These are phyloP conservation scores for Sodiomyces alkalinus DNA, from an alignment of 2,329 filamentous ascomycete species.

Conservation along the genomic window DNA sequence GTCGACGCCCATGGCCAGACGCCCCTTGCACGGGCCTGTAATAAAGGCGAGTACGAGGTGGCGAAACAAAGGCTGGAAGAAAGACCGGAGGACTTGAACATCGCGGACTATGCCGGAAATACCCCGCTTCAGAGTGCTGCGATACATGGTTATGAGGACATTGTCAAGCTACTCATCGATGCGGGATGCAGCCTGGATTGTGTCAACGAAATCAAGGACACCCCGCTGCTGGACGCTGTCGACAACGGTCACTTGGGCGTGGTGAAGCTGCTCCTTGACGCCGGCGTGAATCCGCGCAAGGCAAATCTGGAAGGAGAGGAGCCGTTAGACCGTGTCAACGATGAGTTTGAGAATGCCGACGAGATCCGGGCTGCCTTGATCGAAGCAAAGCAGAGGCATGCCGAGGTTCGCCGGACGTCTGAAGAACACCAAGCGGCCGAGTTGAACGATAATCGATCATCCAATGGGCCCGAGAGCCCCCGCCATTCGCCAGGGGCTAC, in stretches of 20 bases:
- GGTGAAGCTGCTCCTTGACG: conserved; percentile 66
- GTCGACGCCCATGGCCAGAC: conserved; percentile 89
- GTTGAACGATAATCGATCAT: too few relatives aligned
- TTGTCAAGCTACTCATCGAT: conserved; percentile 75
- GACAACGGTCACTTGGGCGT: conserved; percentile 89
- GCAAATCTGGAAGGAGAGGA: conserved; percentile 88
- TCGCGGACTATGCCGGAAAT: conserved; percentile 89
- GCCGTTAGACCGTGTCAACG: conserved; percentile 68
- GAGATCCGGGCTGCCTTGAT: conserved; percentile 60
- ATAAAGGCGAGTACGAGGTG: conserved; percentile 65
- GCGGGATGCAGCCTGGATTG: conserved; percentile 75
- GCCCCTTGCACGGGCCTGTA: conserved; percentile 75
- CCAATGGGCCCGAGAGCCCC: conserved; percentile 42
- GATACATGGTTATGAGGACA: conserved; percentile 70
- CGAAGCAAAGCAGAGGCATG: conserved; percentile 40
- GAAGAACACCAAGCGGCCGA: conserved; percentile 38
- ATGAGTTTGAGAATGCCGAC: conserved; percentile 60
- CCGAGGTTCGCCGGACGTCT: conserved; percentile 34
- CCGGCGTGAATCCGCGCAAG: conserved; percentile 82
- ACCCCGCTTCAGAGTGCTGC: conserved; percentile 89
- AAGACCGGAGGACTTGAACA: conserved; percentile 74
- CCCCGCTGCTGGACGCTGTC: conserved; percentile 86
- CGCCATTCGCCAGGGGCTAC: conserved; percentile 37
- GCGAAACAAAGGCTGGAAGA: conserved; percentile 63
- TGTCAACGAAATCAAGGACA: conserved; percentile 71